These are phyloP conservation scores for Suhomyces sp. DNA, from an alignment of 805 yeast genomes.

Conservation along the genomic window DNA sequence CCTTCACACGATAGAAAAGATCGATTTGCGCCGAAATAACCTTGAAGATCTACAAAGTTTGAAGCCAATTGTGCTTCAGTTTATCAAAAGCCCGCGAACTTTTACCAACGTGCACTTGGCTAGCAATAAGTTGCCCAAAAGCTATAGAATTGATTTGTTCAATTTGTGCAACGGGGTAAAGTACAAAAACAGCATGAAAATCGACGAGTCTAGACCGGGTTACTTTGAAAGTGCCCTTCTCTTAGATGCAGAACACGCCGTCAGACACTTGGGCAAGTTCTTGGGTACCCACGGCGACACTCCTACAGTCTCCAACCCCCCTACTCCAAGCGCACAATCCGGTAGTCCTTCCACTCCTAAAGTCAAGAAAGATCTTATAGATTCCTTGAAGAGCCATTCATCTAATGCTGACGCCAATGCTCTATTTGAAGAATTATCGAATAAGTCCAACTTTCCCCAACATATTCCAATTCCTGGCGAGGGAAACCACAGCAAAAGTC, in stretches of 20 bases:
- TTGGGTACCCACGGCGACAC: slow-evolving; percentile 8
- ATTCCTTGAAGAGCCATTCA: background rate
- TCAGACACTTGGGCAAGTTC: slow-evolving; percentile 40
- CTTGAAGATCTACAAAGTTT: slow-evolving; percentile 32
- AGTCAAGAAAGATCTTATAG: background rate
- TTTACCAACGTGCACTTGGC: slow-evolving; percentile 40
- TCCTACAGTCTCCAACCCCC: background rate
- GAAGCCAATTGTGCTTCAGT: slow-evolving; percentile 35
- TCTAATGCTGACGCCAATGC: background rate
- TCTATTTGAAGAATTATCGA: background rate
- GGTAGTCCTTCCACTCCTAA: background rate
- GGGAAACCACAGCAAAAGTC: slow-evolving; percentile 1
- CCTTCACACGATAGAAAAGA: slow-evolving; percentile 42
- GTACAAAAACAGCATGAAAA: slow-evolving; percentile 44
- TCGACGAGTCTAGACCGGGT: slow-evolving; percentile 62
- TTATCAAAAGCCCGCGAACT: slow-evolving; percentile 25
- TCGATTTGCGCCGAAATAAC: slow-evolving; percentile 51
- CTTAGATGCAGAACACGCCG: slow-evolving; percentile 48
- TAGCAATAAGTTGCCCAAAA: slow-evolving; percentile 45
- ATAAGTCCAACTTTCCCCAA: background rate
- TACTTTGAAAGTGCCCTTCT: slow-evolving; percentile 56
- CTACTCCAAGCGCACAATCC: background rate
- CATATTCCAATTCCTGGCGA: background rate
- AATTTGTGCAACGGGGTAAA: slow-evolving; percentile 54
- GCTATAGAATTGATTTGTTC: slow-evolving; percentile 51